Base-by-base conservation (phyloP, 441 rosid species). In the Isatis lusitanica region DNA sequence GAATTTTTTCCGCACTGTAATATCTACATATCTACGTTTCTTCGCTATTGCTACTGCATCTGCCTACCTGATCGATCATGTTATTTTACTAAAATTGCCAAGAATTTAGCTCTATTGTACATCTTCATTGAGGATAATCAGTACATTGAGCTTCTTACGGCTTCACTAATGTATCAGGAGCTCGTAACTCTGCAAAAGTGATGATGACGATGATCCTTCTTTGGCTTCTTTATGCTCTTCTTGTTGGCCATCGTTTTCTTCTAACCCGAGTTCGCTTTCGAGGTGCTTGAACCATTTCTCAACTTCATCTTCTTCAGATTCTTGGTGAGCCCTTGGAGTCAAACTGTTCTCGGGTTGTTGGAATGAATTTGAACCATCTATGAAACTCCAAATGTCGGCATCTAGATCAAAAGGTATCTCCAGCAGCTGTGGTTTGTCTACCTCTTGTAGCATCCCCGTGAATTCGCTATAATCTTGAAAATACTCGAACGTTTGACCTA, bases 181-280 rank as follows among this genome's bases (percentile, higher is more conserved):
- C 47, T 76, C 66, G 18, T 58, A 76, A 64, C 68, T 59, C 56
- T 76, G 63, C 76, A 76, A 15, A n/a, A 76, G 47, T 31, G 67
- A 65, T 76, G 62, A 39, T 66, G 73, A 66, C 0, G 9, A 28
- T 59, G 67, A 42, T 31, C 7, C 31, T 53, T 70, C 74, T 42
- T 11, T 40, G 8, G 58, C 66, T 62, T 64, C 66, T 28, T 47
- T 21, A 50, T 53, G 74, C 38, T 65, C 18, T 47, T 73, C 33
- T 39, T 70, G 40, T 10, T 78, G 72, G 44, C 51, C 63, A 48
- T 80, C 76, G 33, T 68, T 72, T 56, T 61, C 75, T 56, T 80
- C 90, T 21, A 90, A 70, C 0, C 90, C 93, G 36, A 91, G 90
- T 70, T 91, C 96, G 40, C 56, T 82, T 75, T 89, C 96, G 63